These are phyloP conservation scores for Coniochaeta pulveracea DNA, from an alignment of 2,329 filamentous ascomycete genomes.

Conservation along the genomic window DNA sequence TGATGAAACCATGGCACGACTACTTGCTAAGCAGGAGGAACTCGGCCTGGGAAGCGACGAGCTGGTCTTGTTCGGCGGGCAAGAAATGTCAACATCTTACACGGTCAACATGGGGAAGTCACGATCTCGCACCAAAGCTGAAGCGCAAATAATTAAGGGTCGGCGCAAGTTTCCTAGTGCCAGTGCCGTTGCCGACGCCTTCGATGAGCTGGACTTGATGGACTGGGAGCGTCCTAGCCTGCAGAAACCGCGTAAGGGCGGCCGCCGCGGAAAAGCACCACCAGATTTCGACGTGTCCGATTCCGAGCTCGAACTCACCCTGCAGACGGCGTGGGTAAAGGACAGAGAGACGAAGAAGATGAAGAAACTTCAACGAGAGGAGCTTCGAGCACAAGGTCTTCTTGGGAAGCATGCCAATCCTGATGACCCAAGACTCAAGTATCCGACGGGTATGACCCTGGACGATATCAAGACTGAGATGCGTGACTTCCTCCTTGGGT, in stretches of 20 bases:
- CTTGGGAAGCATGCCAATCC: conserved; percentile 47
- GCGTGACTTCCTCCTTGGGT: conserved; percentile 53
- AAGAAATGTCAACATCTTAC: too few species aligned
- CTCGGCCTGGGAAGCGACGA: conserved; percentile 50
- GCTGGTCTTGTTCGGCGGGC: conserved; percentile 44
- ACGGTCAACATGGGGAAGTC: too few species aligned
- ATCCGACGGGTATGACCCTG: conserved; percentile 59
- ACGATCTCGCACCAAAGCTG: too few species aligned
- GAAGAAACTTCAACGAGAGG: conserved; percentile 59
- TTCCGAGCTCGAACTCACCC: conserved; percentile 50
- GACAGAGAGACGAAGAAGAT: conserved; percentile 62
- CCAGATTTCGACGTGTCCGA: conserved; percentile 48
- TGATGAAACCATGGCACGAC: conserved; percentile 50
- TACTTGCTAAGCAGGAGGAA: conserved; percentile 51
- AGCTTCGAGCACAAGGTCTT: conserved; percentile 53
- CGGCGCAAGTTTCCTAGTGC: conserved; percentile 29
- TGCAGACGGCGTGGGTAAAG: conserved; percentile 51
- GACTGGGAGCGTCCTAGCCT: conserved; percentile 65
- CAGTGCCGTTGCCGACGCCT: conserved; percentile 30
- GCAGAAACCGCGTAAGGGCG: conserved; percentile 48
- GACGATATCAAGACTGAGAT: conserved; percentile 65
- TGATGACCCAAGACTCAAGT: conserved; percentile 57
- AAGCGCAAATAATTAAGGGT: conserved; percentile 19
- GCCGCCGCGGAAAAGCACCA: conserved; percentile 36
- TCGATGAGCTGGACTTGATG: conserved; percentile 73